These are phyloP conservation scores for Amanita brunnescens DNA, from an alignment of 768 basidiomycete species.

Conservation along the genomic window DNA sequence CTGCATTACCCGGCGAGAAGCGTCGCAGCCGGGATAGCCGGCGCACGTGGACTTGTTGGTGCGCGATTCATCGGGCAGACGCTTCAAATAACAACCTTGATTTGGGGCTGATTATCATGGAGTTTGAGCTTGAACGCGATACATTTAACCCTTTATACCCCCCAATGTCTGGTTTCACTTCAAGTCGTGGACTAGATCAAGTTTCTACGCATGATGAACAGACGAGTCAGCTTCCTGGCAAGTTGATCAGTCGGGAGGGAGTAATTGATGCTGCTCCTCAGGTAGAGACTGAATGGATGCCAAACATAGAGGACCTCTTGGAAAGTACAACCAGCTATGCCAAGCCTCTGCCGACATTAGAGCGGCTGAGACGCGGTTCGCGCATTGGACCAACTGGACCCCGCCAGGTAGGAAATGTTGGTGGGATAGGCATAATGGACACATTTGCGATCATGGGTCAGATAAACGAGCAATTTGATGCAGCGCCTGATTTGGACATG, in stretches of 20 bases:
- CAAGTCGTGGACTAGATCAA: neutral
- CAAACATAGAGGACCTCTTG: slow-evolving; percentile 49
- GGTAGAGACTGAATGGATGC: slow-evolving; percentile 27
- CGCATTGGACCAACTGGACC: slow-evolving; percentile 7
- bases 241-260: neutral
- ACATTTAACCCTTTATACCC: slow-evolving; percentile 63
- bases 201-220: neutral
- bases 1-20: slow-evolving; percentile 19
- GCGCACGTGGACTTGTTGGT: slow-evolving; percentile 63
- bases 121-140: slow-evolving; percentile 75
- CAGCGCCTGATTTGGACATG: slow-evolving; percentile 52
- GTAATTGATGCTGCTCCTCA: too few relatives aligned
- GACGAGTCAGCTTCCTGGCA: neutral
- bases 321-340: slow-evolving; percentile 63
- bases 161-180: slow-evolving; percentile 13
- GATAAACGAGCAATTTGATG: slow-evolving; percentile 72
- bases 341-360: slow-evolving; percentile 61
- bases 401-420: slow-evolving; percentile 9
- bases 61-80: slow-evolving; percentile 48
- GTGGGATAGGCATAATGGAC: slow-evolving; percentile 61
- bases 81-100: slow-evolving; percentile 4
- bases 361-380: slow-evolving; percentile 50
- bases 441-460: slow-evolving; percentile 71
- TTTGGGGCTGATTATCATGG: slow-evolving; percentile 49
- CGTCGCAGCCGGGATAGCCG: slow-evolving; percentile 22